Evolutionary conservation across 192 early-diverging fungal species (phyloP).

Genomic region (Coemansia sp.): DNA sequence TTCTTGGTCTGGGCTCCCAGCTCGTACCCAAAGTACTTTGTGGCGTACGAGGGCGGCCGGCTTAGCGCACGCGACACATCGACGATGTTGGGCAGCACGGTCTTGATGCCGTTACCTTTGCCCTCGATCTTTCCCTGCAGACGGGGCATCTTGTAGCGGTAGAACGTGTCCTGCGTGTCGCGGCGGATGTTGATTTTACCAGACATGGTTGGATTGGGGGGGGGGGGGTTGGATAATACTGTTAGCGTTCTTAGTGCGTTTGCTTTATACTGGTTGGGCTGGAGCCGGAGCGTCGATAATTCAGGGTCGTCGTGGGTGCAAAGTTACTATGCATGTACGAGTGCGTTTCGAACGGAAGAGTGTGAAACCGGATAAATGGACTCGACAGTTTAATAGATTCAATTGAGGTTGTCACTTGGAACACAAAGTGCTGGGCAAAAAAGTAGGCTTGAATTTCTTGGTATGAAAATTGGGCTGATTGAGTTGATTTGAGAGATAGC

Average conservation of each 20-base stretch:
- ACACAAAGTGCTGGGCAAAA: not conserved
- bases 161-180: slow-evolving; percentile 90
- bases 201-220: slow-evolving; percentile 72
- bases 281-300: slow-evolving; percentile 3
- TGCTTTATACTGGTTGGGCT: not conserved
- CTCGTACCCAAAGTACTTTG: slow-evolving; percentile 93
- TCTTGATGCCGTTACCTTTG: slow-evolving; percentile 99
- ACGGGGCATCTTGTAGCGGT: slow-evolving; percentile 99
- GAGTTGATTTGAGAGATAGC: too few relatives aligned
- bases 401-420: too few relatives aligned
- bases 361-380: too few relatives aligned
- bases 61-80: slow-evolving; percentile 87
- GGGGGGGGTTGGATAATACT: not conserved
- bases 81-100: slow-evolving; percentile 94
- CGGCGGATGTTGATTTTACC: slow-evolving; percentile 79
- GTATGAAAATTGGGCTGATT: too few relatives aligned
- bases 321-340: slow-evolving; percentile 8
- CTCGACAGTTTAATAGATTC: slow-evolving; percentile 4
- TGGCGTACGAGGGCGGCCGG: slow-evolving; percentile 84
- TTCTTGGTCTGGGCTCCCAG: slow-evolving; percentile 90
- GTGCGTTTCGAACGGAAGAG: not conserved
- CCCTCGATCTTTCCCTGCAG: slow-evolving; percentile 89
- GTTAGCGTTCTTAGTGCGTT: not conserved
- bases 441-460: too few relatives aligned
- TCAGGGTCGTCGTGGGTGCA: not conserved